Evolutionary conservation across 78 protist species (phyloP).

Genomic region (Emiliania huxleyi): DNA sequence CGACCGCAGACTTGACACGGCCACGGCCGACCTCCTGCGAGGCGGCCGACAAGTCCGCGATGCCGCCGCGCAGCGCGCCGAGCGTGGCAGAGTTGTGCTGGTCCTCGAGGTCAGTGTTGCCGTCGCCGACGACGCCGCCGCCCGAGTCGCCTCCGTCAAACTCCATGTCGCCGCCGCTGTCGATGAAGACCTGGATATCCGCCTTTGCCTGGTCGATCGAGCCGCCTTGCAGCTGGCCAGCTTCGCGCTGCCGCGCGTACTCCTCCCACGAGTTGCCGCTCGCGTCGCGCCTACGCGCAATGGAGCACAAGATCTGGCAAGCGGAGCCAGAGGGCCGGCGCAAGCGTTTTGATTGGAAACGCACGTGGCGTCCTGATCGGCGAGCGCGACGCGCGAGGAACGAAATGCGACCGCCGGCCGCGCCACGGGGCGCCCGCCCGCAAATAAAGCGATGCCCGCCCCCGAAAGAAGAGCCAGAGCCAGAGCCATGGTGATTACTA

Average conservation of each 20-base stretch:
- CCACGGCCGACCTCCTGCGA: background rate
- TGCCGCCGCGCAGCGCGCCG: background rate
- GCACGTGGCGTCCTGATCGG: too few species aligned
- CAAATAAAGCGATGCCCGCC: too few species aligned
- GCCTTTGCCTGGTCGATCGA: background rate
- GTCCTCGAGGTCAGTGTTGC: background rate
- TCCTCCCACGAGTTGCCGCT: background rate
- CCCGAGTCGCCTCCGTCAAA: slow-evolving; percentile 30
- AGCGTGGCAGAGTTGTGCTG: background rate
- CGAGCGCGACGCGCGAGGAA: too few species aligned
- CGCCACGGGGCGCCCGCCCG: too few species aligned
- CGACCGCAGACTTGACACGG: background rate
- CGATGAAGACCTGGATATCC: background rate
- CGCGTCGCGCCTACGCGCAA: too few species aligned
- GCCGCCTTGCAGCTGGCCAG: background rate
- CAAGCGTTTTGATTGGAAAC: too few species aligned
- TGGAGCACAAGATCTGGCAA: too few species aligned
- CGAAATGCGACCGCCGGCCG: too few species aligned
- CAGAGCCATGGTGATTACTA: too few species aligned
- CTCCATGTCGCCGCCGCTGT: background rate
- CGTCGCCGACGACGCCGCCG: slow-evolving; percentile 21
- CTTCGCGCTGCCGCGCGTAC: background rate
- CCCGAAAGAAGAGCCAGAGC: too few species aligned
- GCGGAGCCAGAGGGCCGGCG: too few species aligned
- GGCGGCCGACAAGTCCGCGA: background rate